Base-by-base conservation (phyloP, 352 stramenopile species). In the Pythium aphanidermatum region DNA sequence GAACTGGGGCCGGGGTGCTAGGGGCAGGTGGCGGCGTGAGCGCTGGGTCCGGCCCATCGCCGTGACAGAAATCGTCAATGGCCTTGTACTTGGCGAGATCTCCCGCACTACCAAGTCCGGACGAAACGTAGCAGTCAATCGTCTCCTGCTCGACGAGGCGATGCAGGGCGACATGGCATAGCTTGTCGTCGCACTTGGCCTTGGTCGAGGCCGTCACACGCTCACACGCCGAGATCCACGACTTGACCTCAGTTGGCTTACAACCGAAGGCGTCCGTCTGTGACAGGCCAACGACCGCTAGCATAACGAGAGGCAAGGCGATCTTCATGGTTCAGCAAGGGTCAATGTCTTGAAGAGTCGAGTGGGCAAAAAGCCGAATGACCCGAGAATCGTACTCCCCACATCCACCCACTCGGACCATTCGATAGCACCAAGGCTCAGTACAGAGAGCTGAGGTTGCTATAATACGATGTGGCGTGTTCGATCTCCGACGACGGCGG, bases 21-120 rank as follows among this genome's bases (percentile, higher is more conserved):
- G n/a, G n/a, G n/a, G n/a, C 39, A 30, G 38, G 23, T 19, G 42
- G 11, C 1, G 29, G 10, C 23, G 46, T 35, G 14, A 51, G 43
- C 12, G 32, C 51, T 86, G 37, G 66, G 25, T 76, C 62, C 1
- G 52, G 41, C 13, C 62, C 63, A 9, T 63, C 63, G 14, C 63
- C 60, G 46, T 78, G 67, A 58, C 67, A 78, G 16, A 74, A 74
- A 5, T 66, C 45, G 17, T 74, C 67, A 11, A 78, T 53, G 31
- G 47, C 32, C 2, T 50, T 43, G 57, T 70, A 78, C 43, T 67
- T 72, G 23, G 60, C 45, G 32, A 78, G 57, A 31, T 74, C 63
- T 11, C 52, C 64, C 23, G 55, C 56, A 5, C 50, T 49, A 5
- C 59, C 60, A 26, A 76, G 55, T 0, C 55, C 51, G 3, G 66